Percentiles rank a stretch among this genome's conserved stretches.
These are phyloP conservation scores for Metarhizium humberi DNA, from an alignment of 2,329 filamentous ascomycete genomes.

Conservation along the genomic window DNA sequence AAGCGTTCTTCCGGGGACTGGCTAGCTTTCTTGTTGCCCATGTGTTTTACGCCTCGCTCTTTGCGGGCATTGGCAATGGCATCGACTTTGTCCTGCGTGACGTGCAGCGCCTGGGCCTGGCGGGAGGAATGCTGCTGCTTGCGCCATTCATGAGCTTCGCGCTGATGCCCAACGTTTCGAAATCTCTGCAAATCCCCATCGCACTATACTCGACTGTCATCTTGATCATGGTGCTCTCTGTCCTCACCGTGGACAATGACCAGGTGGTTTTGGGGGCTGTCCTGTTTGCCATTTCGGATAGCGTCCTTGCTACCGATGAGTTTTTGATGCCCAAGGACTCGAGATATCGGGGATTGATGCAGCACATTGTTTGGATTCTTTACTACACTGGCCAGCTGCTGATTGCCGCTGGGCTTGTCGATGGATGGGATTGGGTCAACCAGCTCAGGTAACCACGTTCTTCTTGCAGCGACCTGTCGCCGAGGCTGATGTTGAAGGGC, in stretches of 20 bases:
- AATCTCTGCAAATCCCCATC: slow-evolving; percentile 18
- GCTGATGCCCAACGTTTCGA: slow-evolving; percentile 17
- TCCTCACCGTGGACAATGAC: slow-evolving; percentile 16
- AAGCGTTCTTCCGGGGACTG: slow-evolving; percentile 22
- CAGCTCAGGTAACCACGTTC: neutral
- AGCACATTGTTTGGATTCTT: slow-evolving; percentile 23
- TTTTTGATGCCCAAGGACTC: slow-evolving; percentile 20
- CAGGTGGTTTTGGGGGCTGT: slow-evolving; percentile 18
- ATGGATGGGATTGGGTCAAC: slow-evolving; percentile 3
- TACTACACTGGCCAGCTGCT: slow-evolving; percentile 26
- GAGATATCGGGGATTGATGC: slow-evolving; percentile 19
- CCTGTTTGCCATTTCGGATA: slow-evolving; percentile 24
- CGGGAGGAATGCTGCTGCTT: slow-evolving; percentile 12
- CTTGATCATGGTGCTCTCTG: slow-evolving; percentile 20
- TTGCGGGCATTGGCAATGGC: slow-evolving; percentile 11
- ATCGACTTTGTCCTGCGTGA: slow-evolving; percentile 5
- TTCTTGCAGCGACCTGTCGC: neutral
- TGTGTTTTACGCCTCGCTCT: slow-evolving; percentile 22
- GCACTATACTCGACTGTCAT: slow-evolving; percentile 22
- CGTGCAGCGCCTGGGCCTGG: slow-evolving; percentile 9
- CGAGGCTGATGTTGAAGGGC: neutral
- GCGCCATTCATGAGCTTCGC: slow-evolving; percentile 16
- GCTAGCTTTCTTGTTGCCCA: slow-evolving; percentile 24
- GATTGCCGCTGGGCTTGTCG: slow-evolving; percentile 13
- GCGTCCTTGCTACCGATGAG: slow-evolving; percentile 21